These are phyloP conservation scores for Exserohilum turcica DNA, from an alignment of 2,329 filamentous ascomycete species.

Conservation along the genomic window DNA sequence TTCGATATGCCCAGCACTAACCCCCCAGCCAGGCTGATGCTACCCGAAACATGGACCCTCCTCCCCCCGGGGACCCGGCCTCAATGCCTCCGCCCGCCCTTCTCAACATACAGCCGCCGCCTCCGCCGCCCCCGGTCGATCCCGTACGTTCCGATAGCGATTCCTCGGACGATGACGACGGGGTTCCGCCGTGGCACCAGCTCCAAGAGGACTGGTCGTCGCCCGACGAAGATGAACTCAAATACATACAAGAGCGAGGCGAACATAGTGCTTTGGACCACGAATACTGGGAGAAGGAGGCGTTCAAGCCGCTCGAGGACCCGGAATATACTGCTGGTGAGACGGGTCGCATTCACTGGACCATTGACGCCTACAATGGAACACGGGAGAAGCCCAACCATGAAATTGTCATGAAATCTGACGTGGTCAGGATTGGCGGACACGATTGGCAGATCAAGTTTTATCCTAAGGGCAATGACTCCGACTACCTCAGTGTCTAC, in stretches of 20 bases:
- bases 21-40: constrained; percentile 15
- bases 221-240: constrained; percentile 63
- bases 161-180: constrained; percentile 47
- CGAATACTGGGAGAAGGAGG: constrained; percentile 62
- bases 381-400: constrained; percentile 65
- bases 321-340: constrained; percentile 61
- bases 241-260: constrained; percentile 58
- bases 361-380: constrained; percentile 63
- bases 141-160: constrained; percentile 39
- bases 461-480: constrained; percentile 65
- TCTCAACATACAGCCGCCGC: constrained; percentile 32
- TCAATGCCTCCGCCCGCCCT: constrained; percentile 21
- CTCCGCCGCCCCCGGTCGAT: constrained; percentile 42
- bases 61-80: constrained; percentile 28
- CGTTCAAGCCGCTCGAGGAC: constrained; percentile 62
- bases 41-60: constrained; percentile 26
- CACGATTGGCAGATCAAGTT: constrained; percentile 70
- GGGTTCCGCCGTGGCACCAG: constrained; percentile 55
- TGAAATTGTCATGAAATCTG: constrained; percentile 63
- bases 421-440: constrained; percentile 60
- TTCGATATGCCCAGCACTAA: not conserved
- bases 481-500: constrained; percentile 64
- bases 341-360: constrained; percentile 64
- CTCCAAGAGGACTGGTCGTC: constrained; percentile 61
- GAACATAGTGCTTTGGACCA: constrained; percentile 64